Evolutionary conservation across 148 eudicot species (phyloP), one percentile per base, ranked within the genome.

Genomic region (Camellia granthamiana): DNA sequence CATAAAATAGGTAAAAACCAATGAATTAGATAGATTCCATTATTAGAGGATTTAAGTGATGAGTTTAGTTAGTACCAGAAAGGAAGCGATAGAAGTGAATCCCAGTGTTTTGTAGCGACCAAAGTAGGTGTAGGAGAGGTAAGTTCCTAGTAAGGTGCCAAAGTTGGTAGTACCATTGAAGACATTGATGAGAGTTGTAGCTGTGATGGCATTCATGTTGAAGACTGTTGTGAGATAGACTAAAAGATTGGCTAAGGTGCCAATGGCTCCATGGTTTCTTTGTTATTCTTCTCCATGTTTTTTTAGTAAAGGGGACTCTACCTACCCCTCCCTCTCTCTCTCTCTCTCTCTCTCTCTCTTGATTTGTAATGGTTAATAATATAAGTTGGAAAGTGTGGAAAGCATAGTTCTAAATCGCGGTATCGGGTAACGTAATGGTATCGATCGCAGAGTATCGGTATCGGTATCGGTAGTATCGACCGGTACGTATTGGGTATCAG

Each of bases 151-250:
- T n/a, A 94, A 68, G 21, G 98, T 94, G 0, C 91, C 94, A 10
- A 94, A 84, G 69, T 94, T 94, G 77, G 91, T 79, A 51, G 97
- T 94, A 76, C 98, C 98, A 72, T 84, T 84, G 86, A 94, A 90
- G 77, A 89, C 82, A 19, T 86, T 92, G 67, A 91, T 73, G 55
- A 94, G 77, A 30, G 85, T 91, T 5, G 97, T 89, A 2, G 94
- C 94, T 55, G 88, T 83, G 51, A 94, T 88, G 69, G 85, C 79
- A n/a, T 84, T 87, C 91, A 94, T 80, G 85, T 94, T 89, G 85
- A 88, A 94, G 3, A 94, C 90, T 2, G 88, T 86, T 3, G 93
- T 94, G 21, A 94, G 83, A 78, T 91, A 94, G 3, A 94, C 89
- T 84, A 90, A 77, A 61, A 92, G 84, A 74, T 94, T 94, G 19